Evolutionary conservation across 768 basidiomycete genomes (phyloP).

Genomic region (Xerocomellus dryophilus): DNA sequence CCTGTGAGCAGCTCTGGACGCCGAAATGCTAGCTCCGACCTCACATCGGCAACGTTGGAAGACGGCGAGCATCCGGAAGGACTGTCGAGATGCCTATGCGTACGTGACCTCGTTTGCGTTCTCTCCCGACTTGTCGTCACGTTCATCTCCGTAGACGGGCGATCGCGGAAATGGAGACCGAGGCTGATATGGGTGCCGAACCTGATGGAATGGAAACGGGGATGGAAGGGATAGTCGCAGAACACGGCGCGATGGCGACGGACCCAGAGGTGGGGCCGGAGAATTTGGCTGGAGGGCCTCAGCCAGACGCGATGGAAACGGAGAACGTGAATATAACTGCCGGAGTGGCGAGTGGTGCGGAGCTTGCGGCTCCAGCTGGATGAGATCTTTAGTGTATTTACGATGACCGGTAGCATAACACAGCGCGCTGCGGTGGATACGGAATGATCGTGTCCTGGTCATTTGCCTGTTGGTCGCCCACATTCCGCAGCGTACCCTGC

Average conservation of each 20-base stretch:
- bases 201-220: constrained; percentile 1
- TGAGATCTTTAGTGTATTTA: constrained; percentile 12
- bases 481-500: neutral
- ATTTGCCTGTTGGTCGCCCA: neutral
- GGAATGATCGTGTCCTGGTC: neutral
- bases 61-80: constrained; percentile 43
- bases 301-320: neutral
- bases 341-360: neutral
- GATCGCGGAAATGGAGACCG: constrained; percentile 46
- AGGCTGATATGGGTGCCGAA: constrained; percentile 18
- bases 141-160: constrained; percentile 35
- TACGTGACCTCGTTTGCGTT: constrained; percentile 32
- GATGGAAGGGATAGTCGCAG: constrained; percentile 7
- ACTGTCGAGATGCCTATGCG: constrained; percentile 64
- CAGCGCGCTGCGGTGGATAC: neutral
- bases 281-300: neutral
- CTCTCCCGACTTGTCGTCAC: neutral
- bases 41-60: constrained; percentile 63
- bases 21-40: constrained; percentile 51
- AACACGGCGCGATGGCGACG: neutral
- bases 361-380: constrained; percentile 4
- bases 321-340: neutral
- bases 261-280: neutral
- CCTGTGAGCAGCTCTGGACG: constrained; percentile 54
- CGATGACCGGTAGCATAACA: neutral